Conservation (phyloP, 2,329 filamentous ascomycete genomes). For the Exserohilum rostratum region DNA sequence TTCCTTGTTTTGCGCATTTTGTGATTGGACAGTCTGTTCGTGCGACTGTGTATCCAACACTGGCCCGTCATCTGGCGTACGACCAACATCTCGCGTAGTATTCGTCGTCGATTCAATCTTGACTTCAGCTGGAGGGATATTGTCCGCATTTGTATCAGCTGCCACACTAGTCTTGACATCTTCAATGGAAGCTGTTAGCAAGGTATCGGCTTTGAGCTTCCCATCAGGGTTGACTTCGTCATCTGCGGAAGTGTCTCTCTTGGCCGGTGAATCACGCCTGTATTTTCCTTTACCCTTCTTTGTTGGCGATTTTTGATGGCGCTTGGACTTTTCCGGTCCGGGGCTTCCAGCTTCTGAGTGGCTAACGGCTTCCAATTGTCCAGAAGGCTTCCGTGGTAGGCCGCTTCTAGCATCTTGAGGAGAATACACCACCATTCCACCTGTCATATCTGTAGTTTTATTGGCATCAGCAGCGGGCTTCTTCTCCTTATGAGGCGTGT, state of each 20-base stretch:
- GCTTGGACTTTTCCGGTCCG: constrained; percentile 25
- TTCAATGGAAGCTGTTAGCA: neutral
- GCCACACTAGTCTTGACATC: neutral
- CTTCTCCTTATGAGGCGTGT: constrained; percentile 1
- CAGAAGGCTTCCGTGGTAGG: constrained; percentile 23
- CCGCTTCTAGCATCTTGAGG: constrained; percentile 47
- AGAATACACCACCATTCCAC: constrained; percentile 31
- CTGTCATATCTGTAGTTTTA: neutral
- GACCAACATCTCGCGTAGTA: neutral
- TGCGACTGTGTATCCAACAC: neutral
- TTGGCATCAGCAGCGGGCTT: neutral
- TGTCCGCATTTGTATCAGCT: neutral
- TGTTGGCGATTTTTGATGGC: constrained; percentile 14
- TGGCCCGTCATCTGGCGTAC: neutral
- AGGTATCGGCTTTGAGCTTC: neutral
- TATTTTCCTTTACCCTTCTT: constrained; percentile 10
- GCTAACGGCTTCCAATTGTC: constrained; percentile 1
- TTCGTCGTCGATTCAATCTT: neutral
- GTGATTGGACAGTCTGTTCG: neutral
- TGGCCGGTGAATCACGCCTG: neutral
- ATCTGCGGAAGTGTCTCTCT: neutral
- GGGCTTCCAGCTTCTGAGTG: constrained; percentile 16
- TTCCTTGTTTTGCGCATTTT: neutral
- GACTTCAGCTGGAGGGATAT: neutral
- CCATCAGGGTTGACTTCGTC: neutral